phyloP scores from a whole-genome alignment of 1,284 basidiomycete species.

The Pascua guehoae region DNA sequence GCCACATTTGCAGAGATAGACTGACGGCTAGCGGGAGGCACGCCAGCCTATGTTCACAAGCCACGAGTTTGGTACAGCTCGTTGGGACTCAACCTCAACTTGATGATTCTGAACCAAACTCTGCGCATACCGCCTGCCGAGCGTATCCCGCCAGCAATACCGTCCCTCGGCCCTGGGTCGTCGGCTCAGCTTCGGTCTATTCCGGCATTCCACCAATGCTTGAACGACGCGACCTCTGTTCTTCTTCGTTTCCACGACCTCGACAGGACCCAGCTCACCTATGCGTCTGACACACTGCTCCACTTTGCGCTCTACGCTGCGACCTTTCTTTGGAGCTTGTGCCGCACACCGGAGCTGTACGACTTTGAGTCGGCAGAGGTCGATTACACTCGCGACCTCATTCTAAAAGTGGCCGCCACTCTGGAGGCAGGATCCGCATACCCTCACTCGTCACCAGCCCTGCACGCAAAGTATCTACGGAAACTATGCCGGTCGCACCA shows the following conservation, averaged over 20 bases:
- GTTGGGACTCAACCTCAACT: slow-evolving; percentile 36
- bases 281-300: slow-evolving; percentile 36
- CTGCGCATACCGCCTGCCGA: slow-evolving; percentile 30
- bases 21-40: slow-evolving; percentile 21
- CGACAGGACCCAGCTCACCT: slow-evolving; percentile 29
- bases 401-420: slow-evolving; percentile 29
- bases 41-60: slow-evolving; percentile 27
- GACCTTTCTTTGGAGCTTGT: slow-evolving; percentile 31
- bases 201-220: slow-evolving; percentile 34
- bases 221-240: slow-evolving; percentile 32
- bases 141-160: slow-evolving; percentile 21
- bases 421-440: slow-evolving; percentile 30
- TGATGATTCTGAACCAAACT: slow-evolving; percentile 36
- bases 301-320: slow-evolving; percentile 42
- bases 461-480: slow-evolving; percentile 36
- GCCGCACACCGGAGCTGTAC: slow-evolving; percentile 28
- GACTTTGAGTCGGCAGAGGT: slow-evolving; percentile 31
- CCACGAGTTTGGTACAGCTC: slow-evolving; percentile 33
- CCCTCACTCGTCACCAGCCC: slow-evolving; percentile 27
- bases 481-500: slow-evolving; percentile 20
- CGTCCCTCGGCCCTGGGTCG: slow-evolving; percentile 2
- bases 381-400: slow-evolving; percentile 33
- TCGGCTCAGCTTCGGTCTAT: slow-evolving; percentile 24
- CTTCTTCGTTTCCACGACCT: slow-evolving; percentile 29
- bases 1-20: background rate